Conservation (phyloP, 305 asterid species). For the Petunia hybrid region DNA sequence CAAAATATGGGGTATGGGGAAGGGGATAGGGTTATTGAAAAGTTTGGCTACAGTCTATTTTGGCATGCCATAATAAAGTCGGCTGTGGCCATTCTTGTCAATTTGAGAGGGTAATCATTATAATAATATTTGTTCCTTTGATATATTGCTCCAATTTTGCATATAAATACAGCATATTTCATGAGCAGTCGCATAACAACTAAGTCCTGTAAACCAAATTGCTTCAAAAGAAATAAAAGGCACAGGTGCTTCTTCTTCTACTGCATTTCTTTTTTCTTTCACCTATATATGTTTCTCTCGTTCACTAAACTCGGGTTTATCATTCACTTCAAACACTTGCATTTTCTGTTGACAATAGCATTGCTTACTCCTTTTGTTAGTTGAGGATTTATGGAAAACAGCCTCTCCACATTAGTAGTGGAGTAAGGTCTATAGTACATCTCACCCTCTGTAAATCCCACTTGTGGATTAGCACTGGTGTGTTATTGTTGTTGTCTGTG, state of each 20-base stretch:
- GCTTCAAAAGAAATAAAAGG: neutral
- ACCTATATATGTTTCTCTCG: too few relatives aligned
- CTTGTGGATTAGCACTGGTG: too few relatives aligned
- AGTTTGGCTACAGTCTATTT: neutral
- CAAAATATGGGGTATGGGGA: neutral
- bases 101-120: neutral
- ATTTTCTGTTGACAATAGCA: too few relatives aligned
- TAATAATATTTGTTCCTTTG: neutral
- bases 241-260: neutral
- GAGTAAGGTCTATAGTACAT: too few relatives aligned
- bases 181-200: slow-evolving; percentile 1
- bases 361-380: too few relatives aligned
- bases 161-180: slow-evolving; percentile 3
- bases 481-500: too few relatives aligned
- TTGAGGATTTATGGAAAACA: too few relatives aligned
- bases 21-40: neutral
- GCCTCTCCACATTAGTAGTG: too few relatives aligned
- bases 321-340: slow-evolving; percentile 6
- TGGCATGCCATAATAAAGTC: neutral
- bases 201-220: neutral
- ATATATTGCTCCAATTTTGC: too few relatives aligned
- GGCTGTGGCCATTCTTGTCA: neutral
- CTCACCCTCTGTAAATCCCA: too few relatives aligned
- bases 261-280: too few relatives aligned
- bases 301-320: neutral